A percentile compares a stretch with the other conserved stretches of the same genome.
These are phyloP conservation scores for Monosporascus ibericus DNA, from an alignment of 2,329 filamentous ascomycete genomes.

Conservation along the genomic window DNA sequence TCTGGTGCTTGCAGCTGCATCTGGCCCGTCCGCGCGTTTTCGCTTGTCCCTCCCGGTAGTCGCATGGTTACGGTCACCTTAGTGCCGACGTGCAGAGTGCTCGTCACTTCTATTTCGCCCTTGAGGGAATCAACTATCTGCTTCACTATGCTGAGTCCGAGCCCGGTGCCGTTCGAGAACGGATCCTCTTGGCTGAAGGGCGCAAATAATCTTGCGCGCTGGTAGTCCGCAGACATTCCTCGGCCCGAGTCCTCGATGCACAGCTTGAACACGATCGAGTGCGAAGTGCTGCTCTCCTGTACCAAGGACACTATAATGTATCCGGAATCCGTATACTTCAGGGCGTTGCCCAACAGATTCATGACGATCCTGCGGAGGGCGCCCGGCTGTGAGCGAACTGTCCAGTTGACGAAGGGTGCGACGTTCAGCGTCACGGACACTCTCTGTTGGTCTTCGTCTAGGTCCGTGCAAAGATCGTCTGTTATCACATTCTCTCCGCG, in stretches of 20 bases:
- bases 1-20: background rate
- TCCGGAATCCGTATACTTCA: slow-evolving; percentile 54
- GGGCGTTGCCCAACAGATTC: slow-evolving; percentile 57
- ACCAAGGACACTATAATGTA: slow-evolving; percentile 37
- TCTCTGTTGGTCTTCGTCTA: slow-evolving; percentile 13
- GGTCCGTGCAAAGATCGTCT: slow-evolving; percentile 8
- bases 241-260: slow-evolving; percentile 54
- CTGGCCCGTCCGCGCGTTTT: background rate
- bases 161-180: slow-evolving; percentile 49
- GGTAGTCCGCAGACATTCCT: slow-evolving; percentile 54
- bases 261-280: slow-evolving; percentile 23
- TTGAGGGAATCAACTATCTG: slow-evolving; percentile 50
- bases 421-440: slow-evolving; percentile 48
- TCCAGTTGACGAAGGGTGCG: slow-evolving; percentile 38
- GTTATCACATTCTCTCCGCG: background rate
- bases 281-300: slow-evolving; percentile 14
- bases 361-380: slow-evolving; percentile 49
- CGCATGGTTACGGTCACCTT: slow-evolving; percentile 41
- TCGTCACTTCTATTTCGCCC: slow-evolving; percentile 49
- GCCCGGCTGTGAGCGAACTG: slow-evolving; percentile 48
- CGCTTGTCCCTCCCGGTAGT: background rate
- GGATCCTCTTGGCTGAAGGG: slow-evolving; percentile 56
- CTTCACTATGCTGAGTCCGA: slow-evolving; percentile 55
- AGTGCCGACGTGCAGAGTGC: slow-evolving; percentile 46
- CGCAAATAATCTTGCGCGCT: slow-evolving; percentile 50